Evolutionary conservation across 2,329 filamentous ascomycete species (phyloP).

Genomic region (Gliomastix tumulicola): DNA sequence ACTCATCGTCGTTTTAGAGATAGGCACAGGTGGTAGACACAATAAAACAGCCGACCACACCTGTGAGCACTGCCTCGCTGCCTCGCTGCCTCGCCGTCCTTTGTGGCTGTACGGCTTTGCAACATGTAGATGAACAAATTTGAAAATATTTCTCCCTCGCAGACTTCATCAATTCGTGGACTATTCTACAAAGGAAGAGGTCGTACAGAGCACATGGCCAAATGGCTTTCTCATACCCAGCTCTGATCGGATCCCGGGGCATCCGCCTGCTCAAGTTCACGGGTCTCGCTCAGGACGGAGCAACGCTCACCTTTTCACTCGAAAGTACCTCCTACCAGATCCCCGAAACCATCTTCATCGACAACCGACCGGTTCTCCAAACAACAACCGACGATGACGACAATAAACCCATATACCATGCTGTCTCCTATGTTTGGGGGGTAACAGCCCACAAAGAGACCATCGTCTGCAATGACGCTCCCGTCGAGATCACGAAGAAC

Average conservation of each 20-base stretch:
- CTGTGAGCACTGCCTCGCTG: too few species aligned
- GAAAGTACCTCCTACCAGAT: background rate
- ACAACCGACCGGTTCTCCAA: background rate
- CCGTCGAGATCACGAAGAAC: background rate
- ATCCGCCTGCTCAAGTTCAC: background rate
- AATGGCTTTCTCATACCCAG: background rate
- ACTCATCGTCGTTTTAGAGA: too few species aligned
- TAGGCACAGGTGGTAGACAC: too few species aligned
- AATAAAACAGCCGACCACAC: too few species aligned
- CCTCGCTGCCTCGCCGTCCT: too few species aligned
- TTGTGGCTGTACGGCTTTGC: too few species aligned
- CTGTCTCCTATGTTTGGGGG: constrained; percentile 3
- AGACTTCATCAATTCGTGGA: too few species aligned
- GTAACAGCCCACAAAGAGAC: background rate
- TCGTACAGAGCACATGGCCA: too few species aligned
- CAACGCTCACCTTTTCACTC: background rate
- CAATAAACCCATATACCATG: background rate
- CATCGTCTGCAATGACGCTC: background rate
- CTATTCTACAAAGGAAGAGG: too few species aligned
- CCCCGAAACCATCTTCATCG: background rate
- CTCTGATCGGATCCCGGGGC: background rate
- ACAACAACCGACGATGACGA: background rate
- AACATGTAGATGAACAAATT: too few species aligned
- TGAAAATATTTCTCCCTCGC: too few species aligned
- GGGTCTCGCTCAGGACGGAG: background rate